Evolutionary conservation across 441 rosid species (phyloP), one percentile per base, ranked within the genome.

Genomic region (Syzygium malaccense): DNA sequence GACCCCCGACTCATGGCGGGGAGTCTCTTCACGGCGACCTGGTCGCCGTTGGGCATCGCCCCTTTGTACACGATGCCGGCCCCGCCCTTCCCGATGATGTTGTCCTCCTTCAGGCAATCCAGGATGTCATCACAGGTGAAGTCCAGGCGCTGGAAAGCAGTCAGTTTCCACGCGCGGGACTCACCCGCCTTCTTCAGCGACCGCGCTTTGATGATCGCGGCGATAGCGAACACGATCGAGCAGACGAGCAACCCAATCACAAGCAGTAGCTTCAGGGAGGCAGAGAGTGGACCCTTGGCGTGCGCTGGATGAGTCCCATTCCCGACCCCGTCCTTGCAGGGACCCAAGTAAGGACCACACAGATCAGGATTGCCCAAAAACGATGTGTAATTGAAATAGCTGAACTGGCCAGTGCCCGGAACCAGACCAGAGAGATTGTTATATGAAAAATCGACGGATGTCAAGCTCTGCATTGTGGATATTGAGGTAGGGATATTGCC

Each of bases 11-110:
- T 95, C 96, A 97, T 96, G 9, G 91, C 96, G 0, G 99, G 96
- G 15, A 98, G 94, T 88, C 98, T 93, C 87, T 98, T 98, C 30
- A 98, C 99, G 0, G 99, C 99, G 54, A 98, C 98, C 12, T 86
- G 94, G 87, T 98, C 98, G 30, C 99, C 97, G 23, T 93, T 96
- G 23, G 98, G 94, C 97, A 96, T 98, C 17, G 55, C 58, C 3
- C 98, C 98, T 89, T 98, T 98, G 90, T 96, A 98, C 88, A 98
- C 99, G 66, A 96, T 97, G 55, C 99, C 99, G 0, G 99, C 99
- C 71, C 99, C 99, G 30, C 99, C 99, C 93, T 98, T 98, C 78
- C 99, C 99, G 28, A 98, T 97, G 4, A 98, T 96, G 91, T 97
- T 98, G 89, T 98, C 98, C 92, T 98, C 99, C 88, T 97, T 97